Conservation (phyloP, 2,329 filamentous ascomycete species). For the Dryadomyces quercivorus region DNA sequence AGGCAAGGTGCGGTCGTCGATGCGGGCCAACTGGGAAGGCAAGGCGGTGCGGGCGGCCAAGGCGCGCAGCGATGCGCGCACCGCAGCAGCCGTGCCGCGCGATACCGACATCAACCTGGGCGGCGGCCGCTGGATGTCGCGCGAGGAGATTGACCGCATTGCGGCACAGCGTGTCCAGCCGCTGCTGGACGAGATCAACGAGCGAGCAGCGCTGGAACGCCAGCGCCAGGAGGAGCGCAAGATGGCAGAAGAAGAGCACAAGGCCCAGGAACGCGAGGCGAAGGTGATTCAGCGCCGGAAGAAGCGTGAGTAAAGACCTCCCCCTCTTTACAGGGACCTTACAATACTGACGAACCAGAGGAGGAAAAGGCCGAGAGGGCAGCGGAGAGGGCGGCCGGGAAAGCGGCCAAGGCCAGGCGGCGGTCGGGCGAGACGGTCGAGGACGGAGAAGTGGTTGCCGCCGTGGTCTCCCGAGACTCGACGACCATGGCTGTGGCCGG, state of each 20-base stretch:
- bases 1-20: constrained; percentile 56
- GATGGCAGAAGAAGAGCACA: constrained; percentile 39
- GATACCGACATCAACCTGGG: constrained; percentile 54
- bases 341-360: constrained; percentile 26
- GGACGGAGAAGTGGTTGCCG: neutral
- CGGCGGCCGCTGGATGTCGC: constrained; percentile 67
- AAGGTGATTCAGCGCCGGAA: constrained; percentile 35
- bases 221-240: constrained; percentile 52
- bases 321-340: neutral
- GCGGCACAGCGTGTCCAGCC: constrained; percentile 69
- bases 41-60: constrained; percentile 61
- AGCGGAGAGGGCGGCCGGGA: neutral
- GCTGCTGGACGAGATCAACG: constrained; percentile 71
- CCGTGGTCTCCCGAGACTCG: neutral
- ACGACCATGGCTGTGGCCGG: neutral
- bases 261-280: constrained; percentile 14
- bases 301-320: constrained; percentile 29
- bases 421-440: constrained; percentile 21
- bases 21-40: constrained; percentile 65
- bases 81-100: constrained; percentile 39
- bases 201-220: constrained; percentile 60
- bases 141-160: constrained; percentile 66
- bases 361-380: neutral
- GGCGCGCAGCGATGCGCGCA: constrained; percentile 48
- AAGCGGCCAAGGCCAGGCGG: constrained; percentile 21